Percentiles rank a stretch among this genome's conserved stretches.
phyloP scores from a whole-genome alignment of 2,329 filamentous ascomycete species.

The Cyphellophora europaea region DNA sequence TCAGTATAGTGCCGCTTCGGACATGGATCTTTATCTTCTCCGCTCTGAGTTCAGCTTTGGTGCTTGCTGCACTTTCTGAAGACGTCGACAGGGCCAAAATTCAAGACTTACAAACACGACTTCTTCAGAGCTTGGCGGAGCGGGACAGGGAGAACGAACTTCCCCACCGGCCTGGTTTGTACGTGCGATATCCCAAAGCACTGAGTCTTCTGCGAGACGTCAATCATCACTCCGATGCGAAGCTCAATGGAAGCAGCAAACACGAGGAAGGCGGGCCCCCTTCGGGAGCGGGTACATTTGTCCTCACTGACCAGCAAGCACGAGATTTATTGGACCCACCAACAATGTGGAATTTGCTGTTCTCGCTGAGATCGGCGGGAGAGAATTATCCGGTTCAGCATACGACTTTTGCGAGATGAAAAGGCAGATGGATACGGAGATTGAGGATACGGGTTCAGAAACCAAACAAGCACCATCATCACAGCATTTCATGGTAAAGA shows the following conservation, averaged over 20 bases:
- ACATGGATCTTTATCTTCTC: constrained; percentile 3
- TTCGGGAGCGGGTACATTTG: neutral
- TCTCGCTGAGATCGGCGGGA: neutral
- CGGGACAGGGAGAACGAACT: constrained; percentile 1
- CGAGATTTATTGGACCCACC: constrained; percentile 1
- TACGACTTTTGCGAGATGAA: neutral
- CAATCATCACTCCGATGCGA: neutral
- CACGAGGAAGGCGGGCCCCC: neutral
- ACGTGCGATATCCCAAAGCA: constrained; percentile 1
- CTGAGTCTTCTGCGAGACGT: constrained; percentile 1
- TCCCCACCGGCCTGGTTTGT: constrained; percentile 1
- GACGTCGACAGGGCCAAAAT: neutral
- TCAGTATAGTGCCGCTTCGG: constrained; percentile 4
- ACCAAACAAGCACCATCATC: too few relatives aligned
- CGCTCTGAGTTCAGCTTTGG: constrained; percentile 4
- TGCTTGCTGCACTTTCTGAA: constrained; percentile 2
- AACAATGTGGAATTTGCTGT: neutral
- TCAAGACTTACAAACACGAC: neutral
- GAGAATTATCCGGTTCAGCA: constrained; percentile 1
- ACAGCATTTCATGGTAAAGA: too few relatives aligned
- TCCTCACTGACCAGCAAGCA: neutral
- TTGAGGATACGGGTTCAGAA: too few relatives aligned
- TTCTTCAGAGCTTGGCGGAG: constrained; percentile 2
- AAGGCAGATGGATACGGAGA: too few relatives aligned
- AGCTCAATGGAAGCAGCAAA: constrained; percentile 1